Conservation (phyloP, 2,329 filamentous ascomycete species). For the Clonostachys rosea region DNA sequence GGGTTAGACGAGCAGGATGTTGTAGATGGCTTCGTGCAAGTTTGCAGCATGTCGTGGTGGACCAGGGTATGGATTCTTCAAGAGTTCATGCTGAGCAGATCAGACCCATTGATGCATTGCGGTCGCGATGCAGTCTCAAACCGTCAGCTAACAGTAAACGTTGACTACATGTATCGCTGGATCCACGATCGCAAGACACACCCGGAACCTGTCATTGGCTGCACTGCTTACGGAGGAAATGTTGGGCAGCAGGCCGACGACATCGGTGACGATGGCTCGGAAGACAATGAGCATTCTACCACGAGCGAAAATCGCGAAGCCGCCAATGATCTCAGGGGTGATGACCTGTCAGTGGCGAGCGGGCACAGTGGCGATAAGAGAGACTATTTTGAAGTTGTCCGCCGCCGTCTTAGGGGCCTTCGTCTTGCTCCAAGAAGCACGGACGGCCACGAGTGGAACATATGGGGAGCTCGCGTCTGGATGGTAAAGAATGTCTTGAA, state of each 20-base stretch:
- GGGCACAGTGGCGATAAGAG: too few relatives aligned
- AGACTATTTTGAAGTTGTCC: too few relatives aligned
- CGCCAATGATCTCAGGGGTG: too few relatives aligned
- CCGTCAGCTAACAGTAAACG: neutral
- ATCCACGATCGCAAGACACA: neutral
- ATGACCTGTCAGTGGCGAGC: too few relatives aligned
- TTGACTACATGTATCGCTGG: neutral
- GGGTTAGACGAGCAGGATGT: conserved; percentile 3
- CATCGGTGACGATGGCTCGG: neutral
- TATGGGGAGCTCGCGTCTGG: neutral
- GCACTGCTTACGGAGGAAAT: neutral
- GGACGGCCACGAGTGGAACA: neutral
- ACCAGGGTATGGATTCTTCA: conserved; percentile 19
- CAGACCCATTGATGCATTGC: neutral
- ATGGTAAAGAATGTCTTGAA: neutral
- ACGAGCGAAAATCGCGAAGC: too few relatives aligned
- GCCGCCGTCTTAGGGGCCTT: too few relatives aligned
- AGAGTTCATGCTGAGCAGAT: conserved; percentile 10
- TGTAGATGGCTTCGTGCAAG: conserved; percentile 2
- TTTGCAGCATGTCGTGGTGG: conserved; percentile 15
- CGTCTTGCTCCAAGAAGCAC: too few relatives aligned
- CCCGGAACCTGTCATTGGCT: neutral
- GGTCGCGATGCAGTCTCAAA: neutral
- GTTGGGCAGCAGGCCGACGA: neutral
- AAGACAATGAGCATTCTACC: too few relatives aligned